Evolutionary conservation across 1,139 yeast genomes (phyloP).

Genomic region (Yamadazyma dendronema): DNA sequence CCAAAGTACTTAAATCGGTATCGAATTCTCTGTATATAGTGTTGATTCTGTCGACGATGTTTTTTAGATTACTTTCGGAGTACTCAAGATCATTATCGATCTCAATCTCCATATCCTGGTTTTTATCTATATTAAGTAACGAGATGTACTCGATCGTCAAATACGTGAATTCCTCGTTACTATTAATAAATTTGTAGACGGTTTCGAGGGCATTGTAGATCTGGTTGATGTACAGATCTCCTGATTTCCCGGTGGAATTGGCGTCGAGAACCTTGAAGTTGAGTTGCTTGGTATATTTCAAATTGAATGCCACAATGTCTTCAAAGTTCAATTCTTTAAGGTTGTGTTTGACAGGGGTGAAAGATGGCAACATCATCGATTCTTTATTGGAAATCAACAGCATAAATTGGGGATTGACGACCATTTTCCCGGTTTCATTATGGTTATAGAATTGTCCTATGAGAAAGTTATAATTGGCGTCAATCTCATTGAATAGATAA

Average conservation of each 20-base stretch:
- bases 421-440: constrained; percentile 19
- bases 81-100: constrained; percentile 17
- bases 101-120: constrained; percentile 12
- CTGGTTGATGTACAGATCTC: constrained; percentile 42
- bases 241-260: constrained; percentile 39
- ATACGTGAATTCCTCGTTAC: constrained; percentile 44
- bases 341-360: constrained; percentile 12
- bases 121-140: constrained; percentile 24
- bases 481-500: constrained; percentile 50
- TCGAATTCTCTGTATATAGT: constrained; percentile 24
- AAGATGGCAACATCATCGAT: constrained; percentile 11
- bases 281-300: constrained; percentile 34
- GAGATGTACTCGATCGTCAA: constrained; percentile 29
- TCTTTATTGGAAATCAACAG: constrained; percentile 15
- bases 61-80: constrained; percentile 24
- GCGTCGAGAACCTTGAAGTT: constrained; percentile 40
- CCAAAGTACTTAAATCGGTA: constrained; percentile 19
- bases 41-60: constrained; percentile 25
- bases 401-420: constrained; percentile 12
- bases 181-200: constrained; percentile 41
- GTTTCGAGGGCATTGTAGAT: constrained; percentile 43
- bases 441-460: constrained; percentile 8
- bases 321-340: constrained; percentile 42
- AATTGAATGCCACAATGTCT: constrained; percentile 44
- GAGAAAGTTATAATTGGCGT: constrained; percentile 35